Percentiles rank a stretch among this genome's conserved stretches.
phyloP scores from a whole-genome alignment of 768 basidiomycete genomes.

The Tremella yokohamensis region DNA sequence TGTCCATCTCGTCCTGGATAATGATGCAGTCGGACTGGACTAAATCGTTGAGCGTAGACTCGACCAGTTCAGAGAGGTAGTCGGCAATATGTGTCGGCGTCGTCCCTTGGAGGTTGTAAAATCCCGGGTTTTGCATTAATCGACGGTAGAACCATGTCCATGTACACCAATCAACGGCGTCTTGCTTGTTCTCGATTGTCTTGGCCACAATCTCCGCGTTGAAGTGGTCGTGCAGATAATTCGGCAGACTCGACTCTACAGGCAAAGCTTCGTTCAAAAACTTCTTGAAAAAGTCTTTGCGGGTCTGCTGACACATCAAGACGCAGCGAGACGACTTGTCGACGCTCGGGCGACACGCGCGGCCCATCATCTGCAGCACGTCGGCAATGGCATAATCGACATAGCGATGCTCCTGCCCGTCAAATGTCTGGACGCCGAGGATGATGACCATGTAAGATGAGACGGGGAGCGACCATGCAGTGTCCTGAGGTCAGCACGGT shows the following conservation, averaged over 20 bases:
- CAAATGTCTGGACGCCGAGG: conserved; percentile 97
- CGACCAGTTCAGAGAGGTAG: conserved; percentile 91
- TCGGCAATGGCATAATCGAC: conserved; percentile 98
- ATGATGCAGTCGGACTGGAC: conserved; percentile 92
- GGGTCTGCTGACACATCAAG: conserved; percentile 93
- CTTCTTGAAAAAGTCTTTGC: conserved; percentile 99
- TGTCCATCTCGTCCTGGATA: conserved; percentile 89
- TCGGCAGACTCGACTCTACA: conserved; percentile 90
- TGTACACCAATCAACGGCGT: conserved; percentile 84
- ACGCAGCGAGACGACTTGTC: conserved; percentile 91
- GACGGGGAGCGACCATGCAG: conserved; percentile 91
- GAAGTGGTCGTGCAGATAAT: conserved; percentile 94
- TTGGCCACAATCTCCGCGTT: conserved; percentile 96
- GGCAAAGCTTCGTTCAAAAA: conserved; percentile 96
- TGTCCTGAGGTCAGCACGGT: conserved; percentile 61
- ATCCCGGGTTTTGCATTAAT: conserved; percentile 86
- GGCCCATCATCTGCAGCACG: conserved; percentile 98
- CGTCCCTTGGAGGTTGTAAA: conserved; percentile 65
- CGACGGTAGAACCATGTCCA: conserved; percentile 98
- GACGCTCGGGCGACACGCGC: conserved; percentile 84
- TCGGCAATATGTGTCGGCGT: conserved; percentile 93
- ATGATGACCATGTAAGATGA: conserved; percentile 97
- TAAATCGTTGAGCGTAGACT: conserved; percentile 83
- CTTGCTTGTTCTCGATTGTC: conserved; percentile 98
- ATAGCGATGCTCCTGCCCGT: conserved; percentile 97